Evolutionary conservation across 2,329 filamentous ascomycete species (phyloP).

Genomic region (Curvularia lunata): DNA sequence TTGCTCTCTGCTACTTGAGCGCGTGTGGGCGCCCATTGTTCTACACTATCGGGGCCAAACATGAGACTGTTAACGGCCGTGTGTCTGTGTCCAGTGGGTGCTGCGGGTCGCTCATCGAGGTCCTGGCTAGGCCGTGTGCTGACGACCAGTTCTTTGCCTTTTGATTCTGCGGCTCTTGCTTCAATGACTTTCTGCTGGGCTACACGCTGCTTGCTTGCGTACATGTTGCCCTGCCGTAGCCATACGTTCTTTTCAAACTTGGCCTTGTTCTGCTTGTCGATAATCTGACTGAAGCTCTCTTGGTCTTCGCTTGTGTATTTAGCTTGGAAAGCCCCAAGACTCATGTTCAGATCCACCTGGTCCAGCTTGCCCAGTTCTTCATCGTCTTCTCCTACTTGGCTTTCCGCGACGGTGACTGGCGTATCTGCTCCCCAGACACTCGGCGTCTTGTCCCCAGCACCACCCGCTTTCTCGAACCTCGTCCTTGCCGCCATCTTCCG

Average conservation of each 20-base stretch:
- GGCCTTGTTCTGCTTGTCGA: constrained; percentile 90
- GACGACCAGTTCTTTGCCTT: constrained; percentile 46
- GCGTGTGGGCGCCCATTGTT: constrained; percentile 63
- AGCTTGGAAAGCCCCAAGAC: constrained; percentile 82
- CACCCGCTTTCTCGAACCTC: constrained; percentile 24
- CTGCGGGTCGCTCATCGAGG: constrained; percentile 75
- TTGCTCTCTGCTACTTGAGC: constrained; percentile 71
- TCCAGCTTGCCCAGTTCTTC: constrained; percentile 51
- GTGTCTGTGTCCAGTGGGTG: constrained; percentile 73
- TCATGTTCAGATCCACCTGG: constrained; percentile 76
- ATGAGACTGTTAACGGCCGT: constrained; percentile 82
- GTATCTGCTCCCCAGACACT: constrained; percentile 72
- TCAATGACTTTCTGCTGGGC: constrained; percentile 76
- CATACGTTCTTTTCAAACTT: constrained; percentile 84
- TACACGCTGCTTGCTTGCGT: constrained; percentile 68
- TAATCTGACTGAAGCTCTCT: constrained; percentile 89
- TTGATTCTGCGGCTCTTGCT: constrained; percentile 56
- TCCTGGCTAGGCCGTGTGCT: constrained; percentile 66
- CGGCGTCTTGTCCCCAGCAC: constrained; percentile 62
- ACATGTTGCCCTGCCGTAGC: constrained; percentile 87
- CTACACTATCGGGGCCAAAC: constrained; percentile 74
- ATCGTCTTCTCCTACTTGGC: constrained; percentile 38
- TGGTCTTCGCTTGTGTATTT: constrained; percentile 98
- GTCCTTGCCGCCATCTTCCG: constrained; percentile 43
- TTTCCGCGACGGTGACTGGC: constrained; percentile 64